Evolutionary conservation across 441 rosid genomes (phyloP), one percentile per base, ranked within the genome.

Genomic region (Capsella rubella): DNA sequence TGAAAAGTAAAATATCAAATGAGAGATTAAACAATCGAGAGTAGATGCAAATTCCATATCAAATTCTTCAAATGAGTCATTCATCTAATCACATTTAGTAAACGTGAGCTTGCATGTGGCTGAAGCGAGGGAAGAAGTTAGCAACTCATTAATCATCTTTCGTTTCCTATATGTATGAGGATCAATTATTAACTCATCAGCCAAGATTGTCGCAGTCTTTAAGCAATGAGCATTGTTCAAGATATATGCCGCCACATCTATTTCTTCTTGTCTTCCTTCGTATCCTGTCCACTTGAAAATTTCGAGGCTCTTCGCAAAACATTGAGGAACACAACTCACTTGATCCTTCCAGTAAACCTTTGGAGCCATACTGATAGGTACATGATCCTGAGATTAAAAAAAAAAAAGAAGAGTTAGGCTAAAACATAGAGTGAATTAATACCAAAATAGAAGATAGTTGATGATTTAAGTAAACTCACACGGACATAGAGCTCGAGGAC

Each of bases 71-170:
- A 16, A 16, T 16, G 12, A 47, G 18, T 21, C 29, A 18, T 50
- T 50, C 28, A 50, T 21, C 25, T 21, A 21, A 21, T 21, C 25
- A 21, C 25, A 21, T 21, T 21, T 21, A 21, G 25, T 21, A 21
- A 21, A 50, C 54, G 29, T 50, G 54, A 50, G 29, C 54, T 50
- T 50, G 32, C 32, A 51, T 51, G 32, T 25, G 56, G 15, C 27
- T 51, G 56, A 51, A 51, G 32, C 56, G 27, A 28, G 31, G 7
- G 55, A 25, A 51, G n/a, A 51, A 51, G 25, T 1, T 11, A 29
- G 3, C 32, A 25, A 51, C 56, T 52, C 56, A 5, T 43, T 43
- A 14, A 5, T 13, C 16, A 43, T 43, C 47, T 43, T 2, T 13
- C 2, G 15, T 43, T 43, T 43, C 14, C 43, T 39, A 10, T 16